Percentiles rank a stretch among this genome's conserved stretches.
These are phyloP conservation scores for Cicer bijugum DNA, from an alignment of 306 rosid genomes.

Conservation along the genomic window DNA sequence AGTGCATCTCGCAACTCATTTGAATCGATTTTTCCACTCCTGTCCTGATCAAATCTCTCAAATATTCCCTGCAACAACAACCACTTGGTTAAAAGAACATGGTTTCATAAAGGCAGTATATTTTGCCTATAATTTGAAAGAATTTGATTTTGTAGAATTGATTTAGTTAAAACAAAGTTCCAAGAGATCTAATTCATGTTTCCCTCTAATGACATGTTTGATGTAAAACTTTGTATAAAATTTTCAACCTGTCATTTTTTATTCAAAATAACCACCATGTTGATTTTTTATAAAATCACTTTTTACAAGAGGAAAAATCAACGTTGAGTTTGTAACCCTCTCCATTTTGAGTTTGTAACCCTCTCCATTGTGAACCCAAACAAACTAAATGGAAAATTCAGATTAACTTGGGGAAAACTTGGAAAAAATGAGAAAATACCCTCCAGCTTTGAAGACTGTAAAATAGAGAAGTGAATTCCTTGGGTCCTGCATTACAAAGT, in stretches of 20 bases:
- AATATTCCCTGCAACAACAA: slow-evolving; percentile 63
- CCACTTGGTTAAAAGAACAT: not conserved
- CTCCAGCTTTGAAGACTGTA: slow-evolving; percentile 96
- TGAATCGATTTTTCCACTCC: slow-evolving; percentile 86
- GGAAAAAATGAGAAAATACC: slow-evolving; percentile 50
- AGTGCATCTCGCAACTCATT: slow-evolving; percentile 86
- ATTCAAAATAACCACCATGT: not conserved
- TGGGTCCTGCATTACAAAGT: slow-evolving; percentile 70
- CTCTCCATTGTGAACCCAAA: not conserved
- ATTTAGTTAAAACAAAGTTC: not conserved
- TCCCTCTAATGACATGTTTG: not conserved
- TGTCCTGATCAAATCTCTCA: slow-evolving; percentile 85
- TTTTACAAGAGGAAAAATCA: not conserved
- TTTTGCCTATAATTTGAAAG: not conserved
- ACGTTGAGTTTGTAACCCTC: not conserved
- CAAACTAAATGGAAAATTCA: slow-evolving; percentile 3
- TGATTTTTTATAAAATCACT: not conserved
- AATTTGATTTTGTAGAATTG: not conserved
- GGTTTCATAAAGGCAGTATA: not conserved
- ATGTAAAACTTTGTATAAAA: not conserved
- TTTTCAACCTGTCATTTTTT: not conserved
- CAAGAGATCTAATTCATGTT: not conserved
- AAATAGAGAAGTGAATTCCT: slow-evolving; percentile 84
- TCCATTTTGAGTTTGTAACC: not conserved
- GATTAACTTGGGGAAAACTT: not conserved